phyloP scores from a whole-genome alignment of 1,284 basidiomycete genomes.

The Moesziomyces aphidis region DNA sequence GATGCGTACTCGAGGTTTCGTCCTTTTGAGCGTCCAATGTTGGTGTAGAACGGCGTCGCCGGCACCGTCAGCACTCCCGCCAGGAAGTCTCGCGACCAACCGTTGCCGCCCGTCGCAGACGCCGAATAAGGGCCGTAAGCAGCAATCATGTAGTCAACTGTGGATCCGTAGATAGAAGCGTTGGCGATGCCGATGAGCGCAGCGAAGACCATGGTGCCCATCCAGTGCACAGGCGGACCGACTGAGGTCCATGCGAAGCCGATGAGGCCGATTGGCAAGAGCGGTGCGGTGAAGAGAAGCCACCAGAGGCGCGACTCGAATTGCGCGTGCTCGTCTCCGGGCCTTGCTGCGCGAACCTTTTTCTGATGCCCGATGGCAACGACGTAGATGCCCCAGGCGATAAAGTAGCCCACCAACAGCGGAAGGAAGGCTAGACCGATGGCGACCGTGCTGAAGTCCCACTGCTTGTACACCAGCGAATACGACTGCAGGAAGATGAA shows the following conservation, averaged over 20 bases:
- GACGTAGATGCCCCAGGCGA: slow-evolving; percentile 68
- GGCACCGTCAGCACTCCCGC: slow-evolving; percentile 70
- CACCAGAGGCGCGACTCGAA: slow-evolving; percentile 69
- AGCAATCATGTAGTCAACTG: slow-evolving; percentile 69
- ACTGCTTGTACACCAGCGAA: slow-evolving; percentile 68
- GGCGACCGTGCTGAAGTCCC: slow-evolving; percentile 67
- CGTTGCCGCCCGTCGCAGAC: slow-evolving; percentile 68
- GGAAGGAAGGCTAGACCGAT: slow-evolving; percentile 67
- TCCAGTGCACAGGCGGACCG: slow-evolving; percentile 69
- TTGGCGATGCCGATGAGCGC: slow-evolving; percentile 69
- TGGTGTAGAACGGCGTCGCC: slow-evolving; percentile 68
- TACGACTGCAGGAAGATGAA: slow-evolving; percentile 70
- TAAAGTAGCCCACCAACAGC: slow-evolving; percentile 69
- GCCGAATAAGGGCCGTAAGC: slow-evolving; percentile 70
- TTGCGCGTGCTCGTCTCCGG: slow-evolving; percentile 55
- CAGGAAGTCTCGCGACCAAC: slow-evolving; percentile 65
- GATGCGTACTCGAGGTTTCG: slow-evolving; percentile 67
- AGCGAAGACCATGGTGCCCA: slow-evolving; percentile 69
- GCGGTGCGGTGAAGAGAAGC: slow-evolving; percentile 68
- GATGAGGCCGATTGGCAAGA: slow-evolving; percentile 69
- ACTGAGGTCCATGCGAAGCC: slow-evolving; percentile 70
- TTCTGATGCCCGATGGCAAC: slow-evolving; percentile 64
- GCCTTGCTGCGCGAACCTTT: slow-evolving; percentile 61
- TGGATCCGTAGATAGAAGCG: slow-evolving; percentile 61
- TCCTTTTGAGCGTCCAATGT: slow-evolving; percentile 63